Conservation (phyloP, 2,329 filamentous ascomycete genomes). For the Sporothrix humicola region DNA sequence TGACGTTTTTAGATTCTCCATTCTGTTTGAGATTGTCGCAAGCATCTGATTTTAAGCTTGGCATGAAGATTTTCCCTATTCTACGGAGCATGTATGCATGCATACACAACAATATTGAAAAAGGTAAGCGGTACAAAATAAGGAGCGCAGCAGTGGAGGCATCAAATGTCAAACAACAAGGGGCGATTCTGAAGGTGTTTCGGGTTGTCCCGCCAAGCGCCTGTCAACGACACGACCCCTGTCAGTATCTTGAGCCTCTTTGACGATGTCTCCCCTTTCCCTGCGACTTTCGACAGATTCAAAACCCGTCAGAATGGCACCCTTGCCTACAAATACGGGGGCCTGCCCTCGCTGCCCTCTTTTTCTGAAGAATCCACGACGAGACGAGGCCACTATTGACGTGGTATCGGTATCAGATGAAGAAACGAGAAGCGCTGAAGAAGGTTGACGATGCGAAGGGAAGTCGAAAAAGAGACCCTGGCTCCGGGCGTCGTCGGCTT, state of each 20-base stretch:
- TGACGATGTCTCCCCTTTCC: neutral
- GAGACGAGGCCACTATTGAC: neutral
- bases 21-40: slow-evolving; percentile 27
- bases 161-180: slow-evolving; percentile 16
- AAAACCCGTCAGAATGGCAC: neutral
- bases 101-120: neutral
- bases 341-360: neutral
- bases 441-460: neutral
- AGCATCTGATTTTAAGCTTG: slow-evolving; percentile 26
- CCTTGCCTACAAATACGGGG: neutral
- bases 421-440: neutral
- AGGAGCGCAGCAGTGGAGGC: slow-evolving; percentile 13
- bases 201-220: slow-evolving; percentile 23
- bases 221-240: neutral
- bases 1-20: neutral
- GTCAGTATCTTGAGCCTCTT: neutral
- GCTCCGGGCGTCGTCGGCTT: neutral
- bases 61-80: neutral
- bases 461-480: neutral
- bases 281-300: neutral
- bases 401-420: slow-evolving; percentile 27
- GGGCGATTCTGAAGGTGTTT: slow-evolving; percentile 18
- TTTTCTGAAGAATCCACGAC: neutral
- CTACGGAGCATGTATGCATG: neutral
- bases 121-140: slow-evolving; percentile 13